Conservation (phyloP, 2,329 filamentous ascomycete species). For the Chaetomium globosum region DNA sequence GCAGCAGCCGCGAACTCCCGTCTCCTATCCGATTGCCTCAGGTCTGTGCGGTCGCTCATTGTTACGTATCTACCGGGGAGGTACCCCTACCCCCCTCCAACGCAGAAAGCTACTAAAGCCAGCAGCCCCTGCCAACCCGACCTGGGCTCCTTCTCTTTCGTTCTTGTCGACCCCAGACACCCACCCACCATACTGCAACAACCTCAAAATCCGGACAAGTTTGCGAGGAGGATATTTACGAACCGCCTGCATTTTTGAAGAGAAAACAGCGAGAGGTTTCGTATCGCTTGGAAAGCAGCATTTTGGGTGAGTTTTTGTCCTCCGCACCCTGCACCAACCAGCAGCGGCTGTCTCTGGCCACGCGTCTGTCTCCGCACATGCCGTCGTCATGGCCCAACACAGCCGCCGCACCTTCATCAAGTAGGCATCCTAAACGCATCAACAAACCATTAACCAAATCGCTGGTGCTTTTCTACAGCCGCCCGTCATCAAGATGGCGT, state of each 20-base stretch:
- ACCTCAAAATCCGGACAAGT: neutral
- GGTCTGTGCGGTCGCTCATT: neutral
- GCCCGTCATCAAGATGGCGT: conserved; percentile 41
- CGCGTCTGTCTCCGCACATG: conserved; percentile 21
- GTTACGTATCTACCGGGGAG: neutral
- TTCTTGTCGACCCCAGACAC: conserved; percentile 19
- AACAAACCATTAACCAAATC: conserved; percentile 5
- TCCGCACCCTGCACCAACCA: conserved; percentile 21
- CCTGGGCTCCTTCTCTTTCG: conserved; percentile 11
- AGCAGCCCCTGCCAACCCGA: neutral
- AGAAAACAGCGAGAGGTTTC: conserved; percentile 12
- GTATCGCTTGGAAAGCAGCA: conserved; percentile 21
- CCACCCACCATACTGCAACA: neutral
- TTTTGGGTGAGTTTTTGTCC: conserved; percentile 19
- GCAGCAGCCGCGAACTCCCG: conserved; percentile 14
- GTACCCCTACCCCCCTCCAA: conserved; percentile 5
- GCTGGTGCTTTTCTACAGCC: conserved; percentile 16
- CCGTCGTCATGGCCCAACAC: conserved; percentile 23
- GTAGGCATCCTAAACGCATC: neutral
- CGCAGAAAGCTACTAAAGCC: conserved; percentile 1
- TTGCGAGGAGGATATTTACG: neutral
- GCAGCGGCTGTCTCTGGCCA: conserved; percentile 23
- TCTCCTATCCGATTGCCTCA: conserved; percentile 10
- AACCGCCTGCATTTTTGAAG: conserved; percentile 2
- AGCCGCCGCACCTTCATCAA: conserved; percentile 6